phyloP scores from a whole-genome alignment of 495 filamentous ascomycete genomes.

The Penicillium argentinense region DNA sequence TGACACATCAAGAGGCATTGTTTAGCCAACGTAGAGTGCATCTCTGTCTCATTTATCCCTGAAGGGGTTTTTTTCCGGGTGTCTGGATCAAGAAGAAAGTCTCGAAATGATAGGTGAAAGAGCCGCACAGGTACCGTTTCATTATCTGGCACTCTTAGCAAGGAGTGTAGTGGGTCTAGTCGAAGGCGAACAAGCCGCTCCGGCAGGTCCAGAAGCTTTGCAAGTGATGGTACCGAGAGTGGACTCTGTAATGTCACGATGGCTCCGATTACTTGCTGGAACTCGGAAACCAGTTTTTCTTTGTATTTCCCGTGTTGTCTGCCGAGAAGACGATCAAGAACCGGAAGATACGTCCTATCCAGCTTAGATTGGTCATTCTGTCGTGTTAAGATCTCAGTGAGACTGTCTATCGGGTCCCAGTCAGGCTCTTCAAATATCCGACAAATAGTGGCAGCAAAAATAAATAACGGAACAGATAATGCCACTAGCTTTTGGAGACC shows the following conservation, averaged over 20 bases:
- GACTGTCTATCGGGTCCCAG: not conserved
- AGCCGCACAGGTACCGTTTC: not conserved
- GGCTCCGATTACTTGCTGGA: not conserved
- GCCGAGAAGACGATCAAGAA: not conserved
- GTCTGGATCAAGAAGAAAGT: conserved; percentile 7
- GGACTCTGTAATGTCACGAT: not conserved
- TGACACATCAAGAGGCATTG: conserved; percentile 31
- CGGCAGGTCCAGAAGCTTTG: not conserved
- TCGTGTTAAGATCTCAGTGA: not conserved
- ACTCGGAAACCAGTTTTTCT: not conserved
- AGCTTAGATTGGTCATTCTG: not conserved
- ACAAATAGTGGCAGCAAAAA: conserved; percentile 6
- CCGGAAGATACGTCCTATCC: not conserved
- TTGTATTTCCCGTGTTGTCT: not conserved
- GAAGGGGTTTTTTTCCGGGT: conserved; percentile 6
- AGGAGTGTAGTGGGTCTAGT: not conserved
- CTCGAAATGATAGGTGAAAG: conserved; percentile 11
- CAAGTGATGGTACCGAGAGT: conserved; percentile 12
- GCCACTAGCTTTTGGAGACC: not conserved
- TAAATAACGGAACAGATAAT: conserved; percentile 4
- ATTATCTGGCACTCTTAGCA: not conserved
- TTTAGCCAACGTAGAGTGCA: not conserved
- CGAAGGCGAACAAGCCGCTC: not conserved
- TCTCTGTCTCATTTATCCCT: conserved; percentile 8
- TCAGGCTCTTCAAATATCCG: conserved; percentile 1